Evolutionary conservation across 495 filamentous ascomycete genomes (phyloP), one percentile per base, ranked within the genome.

Genomic region (Sporormia fimetaria): DNA sequence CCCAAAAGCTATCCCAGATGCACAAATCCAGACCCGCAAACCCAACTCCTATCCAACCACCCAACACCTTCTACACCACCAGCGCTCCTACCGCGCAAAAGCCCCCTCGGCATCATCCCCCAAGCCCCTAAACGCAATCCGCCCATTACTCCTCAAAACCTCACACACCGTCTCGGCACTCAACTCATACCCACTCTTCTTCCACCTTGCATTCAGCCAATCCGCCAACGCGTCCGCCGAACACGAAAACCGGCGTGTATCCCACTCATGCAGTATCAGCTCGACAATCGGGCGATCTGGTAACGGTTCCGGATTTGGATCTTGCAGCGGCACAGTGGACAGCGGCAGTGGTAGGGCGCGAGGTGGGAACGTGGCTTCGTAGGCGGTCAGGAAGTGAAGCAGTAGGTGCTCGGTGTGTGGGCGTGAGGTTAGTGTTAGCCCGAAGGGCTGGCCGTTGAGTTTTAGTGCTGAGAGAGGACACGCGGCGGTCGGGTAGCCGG

Each of bases 121-220:
- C 35, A 56, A 23, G 23, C 52, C 52, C 37, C 49, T 42, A 41
- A 56, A 52, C 21, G 52, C 52, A 37, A 52, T 39, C 39, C 48
- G 23, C 2, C 44, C 49, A 45, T 56, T 44, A 32, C 48, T 48
- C 39, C 44, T 49, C 26, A 56, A 29, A 3, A 56, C 44, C 33
- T 49, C 44, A 28, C 46, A 52, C 2, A 56, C 31, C 20, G 48
- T 52, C 33, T 56, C 49, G 8, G 43, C 36, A 29, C 52, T 52
- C 17, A 56, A 22, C 18, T 42, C 42, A 42, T 56, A 56, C 22
- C 52, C 52, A 12, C 42, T 52, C 49, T 56, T 56, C 40, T 33
- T 38, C 52, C 52, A 56, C 34, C 52, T 23, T 17, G 38, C 49
- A 45, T 56, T 56, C 24, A 56, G 32, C 49, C 52, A 56, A 42